Evolutionary conservation across 352 stramenopile genomes (phyloP).

Genomic region (Phytopythium sindhum): DNA sequence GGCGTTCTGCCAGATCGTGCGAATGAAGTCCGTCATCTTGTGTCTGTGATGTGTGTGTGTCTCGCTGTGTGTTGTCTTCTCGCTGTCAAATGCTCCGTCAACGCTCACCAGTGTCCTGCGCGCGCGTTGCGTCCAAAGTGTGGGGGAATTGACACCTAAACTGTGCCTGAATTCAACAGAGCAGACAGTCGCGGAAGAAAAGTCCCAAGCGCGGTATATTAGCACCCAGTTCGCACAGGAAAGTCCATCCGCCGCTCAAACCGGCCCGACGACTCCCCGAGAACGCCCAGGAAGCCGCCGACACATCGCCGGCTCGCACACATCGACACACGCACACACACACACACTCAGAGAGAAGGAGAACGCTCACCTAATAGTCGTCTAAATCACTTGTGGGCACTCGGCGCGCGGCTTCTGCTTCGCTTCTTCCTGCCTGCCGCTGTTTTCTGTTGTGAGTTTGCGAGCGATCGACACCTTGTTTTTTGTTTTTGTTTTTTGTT

Average conservation of each 20-base stretch:
- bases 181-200: background rate
- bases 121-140: background rate
- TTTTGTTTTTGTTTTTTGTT: constrained; percentile 6
- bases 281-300: background rate
- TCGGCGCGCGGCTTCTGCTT: background rate
- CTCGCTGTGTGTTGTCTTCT: background rate
- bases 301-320: background rate
- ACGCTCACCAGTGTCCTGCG: background rate
- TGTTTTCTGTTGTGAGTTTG: background rate
- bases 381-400: background rate
- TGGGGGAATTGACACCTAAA: constrained; percentile 3
- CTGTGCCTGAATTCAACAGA: constrained; percentile 4
- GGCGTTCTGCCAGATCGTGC: constrained; percentile 66
- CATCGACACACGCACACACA: background rate
- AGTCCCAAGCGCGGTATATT: background rate
- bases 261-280: background rate
- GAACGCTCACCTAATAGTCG: background rate
- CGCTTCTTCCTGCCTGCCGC: background rate
- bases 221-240: background rate
- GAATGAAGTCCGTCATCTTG: constrained; percentile 76
- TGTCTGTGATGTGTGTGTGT: constrained; percentile 2
- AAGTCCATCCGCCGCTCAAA: background rate
- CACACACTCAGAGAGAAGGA: background rate
- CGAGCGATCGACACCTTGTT: background rate
- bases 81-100: background rate